Base-by-base conservation (phyloP, 2,329 filamentous ascomycete species). In the Aspergillus sp. region DNA sequence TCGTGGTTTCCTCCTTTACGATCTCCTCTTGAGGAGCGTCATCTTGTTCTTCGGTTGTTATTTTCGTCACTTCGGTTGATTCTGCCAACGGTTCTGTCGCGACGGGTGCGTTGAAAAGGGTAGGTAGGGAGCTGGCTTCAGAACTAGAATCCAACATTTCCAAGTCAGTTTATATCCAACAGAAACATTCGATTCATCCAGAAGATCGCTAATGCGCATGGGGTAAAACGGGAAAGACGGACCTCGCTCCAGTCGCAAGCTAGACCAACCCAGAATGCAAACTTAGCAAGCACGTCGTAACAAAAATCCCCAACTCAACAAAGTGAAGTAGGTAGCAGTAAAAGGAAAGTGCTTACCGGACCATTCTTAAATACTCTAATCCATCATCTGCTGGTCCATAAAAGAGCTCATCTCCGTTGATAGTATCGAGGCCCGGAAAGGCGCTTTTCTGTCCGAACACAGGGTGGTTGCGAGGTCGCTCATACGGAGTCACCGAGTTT, bases 51-150 rank as follows among this genome's bases (percentile, higher is more conserved):
- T 57, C 31, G 6, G 19, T 74, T 61, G 6, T 79, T 79, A 44
- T 21, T 12, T 17, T 27, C 6, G n/a, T 41, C 40, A 58, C 46
- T n/a, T 37, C n/a, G 23, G n/a, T 19, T 8, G 51, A 37, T 50
- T 59, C 56, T 8, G 23, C 40, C 5, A 45, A 17, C 6, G 56
- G 24, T 40, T 40, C 67, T 43, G 70, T 64, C 14, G 70, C 72
- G 62, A 80, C 83, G 5, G 85, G 81, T 1, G 87, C 89, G 46
- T 86, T 83, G 52, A 95, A 82, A 11, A 95, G 77, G 63, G 87
- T 83, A 1, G 91, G 91, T 35, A 96, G 88, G 9, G 80, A 76
- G 59, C 80, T 85, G n/a, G 90, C 90, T 83, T 96, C 87, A 64
- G 85, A 82, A 77, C 90, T 95, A 75, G 60, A 62, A 33, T 49